Percentiles rank a stretch among this genome's conserved stretches.
Conservation (phyloP, 1,284 basidiomycete genomes). For the Trichosporon asahii region DNA sequence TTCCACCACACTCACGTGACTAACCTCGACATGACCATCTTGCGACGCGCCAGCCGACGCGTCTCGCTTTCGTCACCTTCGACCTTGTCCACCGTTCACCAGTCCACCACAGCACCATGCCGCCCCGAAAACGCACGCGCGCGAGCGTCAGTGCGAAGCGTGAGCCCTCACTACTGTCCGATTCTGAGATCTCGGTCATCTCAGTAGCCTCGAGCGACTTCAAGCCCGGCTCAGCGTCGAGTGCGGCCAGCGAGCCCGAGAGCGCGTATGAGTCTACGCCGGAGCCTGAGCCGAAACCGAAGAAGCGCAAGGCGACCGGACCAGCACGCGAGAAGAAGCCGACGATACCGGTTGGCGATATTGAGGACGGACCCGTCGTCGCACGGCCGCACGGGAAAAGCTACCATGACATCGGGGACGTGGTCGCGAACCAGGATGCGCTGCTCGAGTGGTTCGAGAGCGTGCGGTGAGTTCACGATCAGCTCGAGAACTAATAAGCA, state of each 20-base stretch:
- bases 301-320: background rate
- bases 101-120: background rate
- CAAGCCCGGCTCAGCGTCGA: background rate
- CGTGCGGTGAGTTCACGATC: constrained; percentile 35
- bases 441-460: constrained; percentile 49
- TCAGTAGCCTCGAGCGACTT: constrained; percentile 2
- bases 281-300: background rate
- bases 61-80: background rate
- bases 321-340: background rate
- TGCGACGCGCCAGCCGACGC: background rate
- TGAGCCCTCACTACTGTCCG: background rate
- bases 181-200: background rate
- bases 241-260: background rate
- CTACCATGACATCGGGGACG: constrained; percentile 33
- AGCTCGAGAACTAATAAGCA: constrained; percentile 11
- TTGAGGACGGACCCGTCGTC: constrained; percentile 20
- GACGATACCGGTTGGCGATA: constrained; percentile 6
- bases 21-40: background rate
- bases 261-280: background rate
- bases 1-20: background rate
- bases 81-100: background rate
- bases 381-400: constrained; percentile 29
- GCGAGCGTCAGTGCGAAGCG: background rate
- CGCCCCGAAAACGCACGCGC: constrained; percentile 1
- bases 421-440: constrained; percentile 30